These are phyloP conservation scores for Knoxdaviesia proteae DNA, from an alignment of 2,329 filamentous ascomycete species.

Conservation along the genomic window DNA sequence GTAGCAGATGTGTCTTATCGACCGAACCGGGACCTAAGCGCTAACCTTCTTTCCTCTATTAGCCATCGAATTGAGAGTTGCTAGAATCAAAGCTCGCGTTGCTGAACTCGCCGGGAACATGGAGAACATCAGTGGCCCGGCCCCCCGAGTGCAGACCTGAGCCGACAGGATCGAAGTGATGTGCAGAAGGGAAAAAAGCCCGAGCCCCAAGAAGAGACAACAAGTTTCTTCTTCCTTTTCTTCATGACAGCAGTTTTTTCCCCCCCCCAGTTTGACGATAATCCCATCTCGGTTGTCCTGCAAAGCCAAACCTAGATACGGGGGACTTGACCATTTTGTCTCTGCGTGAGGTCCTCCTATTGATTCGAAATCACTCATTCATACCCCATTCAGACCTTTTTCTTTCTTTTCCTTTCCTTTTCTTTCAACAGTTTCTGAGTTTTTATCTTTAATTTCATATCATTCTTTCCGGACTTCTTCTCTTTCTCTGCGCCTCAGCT, in stretches of 20 bases:
- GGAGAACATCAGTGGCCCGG: conserved; percentile 29
- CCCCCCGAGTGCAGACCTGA: too few relatives aligned
- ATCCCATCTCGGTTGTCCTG: too few relatives aligned
- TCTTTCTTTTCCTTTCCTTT: not conserved
- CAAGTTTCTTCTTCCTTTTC: too few relatives aligned
- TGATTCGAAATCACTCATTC: too few relatives aligned
- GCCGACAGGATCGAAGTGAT: too few relatives aligned
- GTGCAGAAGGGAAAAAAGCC: too few relatives aligned
- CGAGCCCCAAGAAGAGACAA: too few relatives aligned
- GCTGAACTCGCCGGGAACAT: conserved; percentile 80
- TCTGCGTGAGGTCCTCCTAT: too few relatives aligned
- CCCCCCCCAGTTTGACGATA: conserved; percentile 8
- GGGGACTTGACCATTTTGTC: too few relatives aligned
- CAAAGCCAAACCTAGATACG: too few relatives aligned
- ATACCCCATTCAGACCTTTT: not conserved
- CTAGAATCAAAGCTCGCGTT: conserved; percentile 91
- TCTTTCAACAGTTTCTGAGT: not conserved
- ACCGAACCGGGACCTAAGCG: too few relatives aligned
- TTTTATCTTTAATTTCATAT: conserved; percentile 3
- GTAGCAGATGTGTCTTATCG: not conserved
- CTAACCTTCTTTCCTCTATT: conserved; percentile 8
- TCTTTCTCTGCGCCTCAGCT: conserved; percentile 5
- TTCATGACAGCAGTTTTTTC: conserved; percentile 1
- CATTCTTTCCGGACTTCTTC: conserved; percentile 1
- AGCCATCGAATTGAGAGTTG: conserved; percentile 93